Percentiles rank a stretch among this genome's conserved stretches.
Evolutionary conservation across 305 asterid genomes (phyloP).

Genomic region (Fraxinus dipetala): DNA sequence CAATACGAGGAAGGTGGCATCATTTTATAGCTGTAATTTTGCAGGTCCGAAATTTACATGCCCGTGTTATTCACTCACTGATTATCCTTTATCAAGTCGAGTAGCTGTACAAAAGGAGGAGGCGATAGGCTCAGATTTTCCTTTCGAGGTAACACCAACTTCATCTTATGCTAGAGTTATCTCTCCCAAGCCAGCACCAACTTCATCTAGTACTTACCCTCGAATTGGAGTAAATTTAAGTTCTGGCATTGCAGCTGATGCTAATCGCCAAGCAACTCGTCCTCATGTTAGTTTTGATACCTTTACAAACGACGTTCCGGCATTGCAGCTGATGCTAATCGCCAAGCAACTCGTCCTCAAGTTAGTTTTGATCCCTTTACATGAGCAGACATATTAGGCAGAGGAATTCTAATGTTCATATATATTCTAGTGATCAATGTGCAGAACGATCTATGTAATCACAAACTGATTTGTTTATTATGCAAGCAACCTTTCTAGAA

Average conservation of each 20-base stretch:
- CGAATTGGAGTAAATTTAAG: slow-evolving; percentile 26
- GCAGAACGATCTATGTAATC: no score
- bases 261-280: slow-evolving; percentile 31
- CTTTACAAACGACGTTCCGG: slow-evolving; percentile 52
- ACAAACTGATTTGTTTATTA: no score
- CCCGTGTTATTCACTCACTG: slow-evolving; percentile 40
- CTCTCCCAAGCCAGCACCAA: slow-evolving; percentile 34
- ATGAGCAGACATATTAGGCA: no score
- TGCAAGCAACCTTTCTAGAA: no score
- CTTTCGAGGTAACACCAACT: slow-evolving; percentile 20
- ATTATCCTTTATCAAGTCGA: slow-evolving; percentile 44
- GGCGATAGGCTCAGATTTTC: slow-evolving; percentile 28
- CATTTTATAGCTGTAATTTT: no score
- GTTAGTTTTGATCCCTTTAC: slow-evolving; percentile 65
- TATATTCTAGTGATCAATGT: no score
- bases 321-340: slow-evolving; percentile 19
- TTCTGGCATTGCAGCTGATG: slow-evolving; percentile 16
- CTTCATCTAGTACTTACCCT: slow-evolving; percentile 21
- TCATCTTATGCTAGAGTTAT: slow-evolving; percentile 29
- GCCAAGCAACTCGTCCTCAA: slow-evolving; percentile 28
- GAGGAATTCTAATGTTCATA: no score
- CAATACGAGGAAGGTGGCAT: no score
- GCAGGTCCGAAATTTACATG: slow-evolving; percentile 53
- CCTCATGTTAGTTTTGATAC: slow-evolving; percentile 59
- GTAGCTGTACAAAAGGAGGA: slow-evolving; percentile 29